phyloP scores from a whole-genome alignment of 2,329 filamentous ascomycete species.

The Botryotinia convoluta region DNA sequence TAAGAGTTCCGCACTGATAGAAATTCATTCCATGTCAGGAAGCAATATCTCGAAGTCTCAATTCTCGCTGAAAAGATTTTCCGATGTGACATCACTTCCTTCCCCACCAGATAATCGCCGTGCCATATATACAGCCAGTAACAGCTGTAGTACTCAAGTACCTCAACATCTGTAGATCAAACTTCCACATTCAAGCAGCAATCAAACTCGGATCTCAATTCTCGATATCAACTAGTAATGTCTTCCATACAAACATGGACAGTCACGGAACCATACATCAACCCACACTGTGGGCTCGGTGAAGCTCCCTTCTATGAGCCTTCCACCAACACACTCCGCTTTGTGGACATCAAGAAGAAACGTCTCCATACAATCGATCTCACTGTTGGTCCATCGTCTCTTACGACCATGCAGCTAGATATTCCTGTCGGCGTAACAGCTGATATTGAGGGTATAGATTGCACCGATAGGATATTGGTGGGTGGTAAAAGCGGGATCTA shows the following conservation, averaged over 20 bases:
- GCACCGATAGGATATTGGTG: constrained; percentile 65
- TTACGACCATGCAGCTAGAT: constrained; percentile 47
- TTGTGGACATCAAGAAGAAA: constrained; percentile 79
- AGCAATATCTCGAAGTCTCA: not conserved
- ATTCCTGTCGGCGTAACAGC: constrained; percentile 65
- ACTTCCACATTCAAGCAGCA: not conserved
- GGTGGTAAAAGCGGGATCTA: constrained; percentile 81
- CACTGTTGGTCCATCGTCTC: constrained; percentile 47
- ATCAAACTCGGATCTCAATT: not conserved
- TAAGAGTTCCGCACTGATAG: not conserved
- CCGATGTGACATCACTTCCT: constrained; percentile 8
- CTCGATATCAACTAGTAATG: not conserved
- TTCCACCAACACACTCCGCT: constrained; percentile 63
- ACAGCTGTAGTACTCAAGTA: not conserved
- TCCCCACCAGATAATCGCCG: constrained; percentile 6
- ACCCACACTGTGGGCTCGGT: constrained; percentile 63
- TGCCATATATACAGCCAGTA: not conserved
- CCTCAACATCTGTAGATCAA: not conserved
- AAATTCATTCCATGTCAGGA: not conserved
- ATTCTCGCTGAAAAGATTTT: constrained; percentile 17
- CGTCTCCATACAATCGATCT: constrained; percentile 71
- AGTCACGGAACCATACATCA: constrained; percentile 52
- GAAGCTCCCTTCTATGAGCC: constrained; percentile 75
- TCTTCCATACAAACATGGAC: constrained; percentile 43
- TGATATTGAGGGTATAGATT: constrained; percentile 67